Base-by-base conservation (phyloP, 371 early-diverging fungal species). In the Dichotomocladium elegans region DNA sequence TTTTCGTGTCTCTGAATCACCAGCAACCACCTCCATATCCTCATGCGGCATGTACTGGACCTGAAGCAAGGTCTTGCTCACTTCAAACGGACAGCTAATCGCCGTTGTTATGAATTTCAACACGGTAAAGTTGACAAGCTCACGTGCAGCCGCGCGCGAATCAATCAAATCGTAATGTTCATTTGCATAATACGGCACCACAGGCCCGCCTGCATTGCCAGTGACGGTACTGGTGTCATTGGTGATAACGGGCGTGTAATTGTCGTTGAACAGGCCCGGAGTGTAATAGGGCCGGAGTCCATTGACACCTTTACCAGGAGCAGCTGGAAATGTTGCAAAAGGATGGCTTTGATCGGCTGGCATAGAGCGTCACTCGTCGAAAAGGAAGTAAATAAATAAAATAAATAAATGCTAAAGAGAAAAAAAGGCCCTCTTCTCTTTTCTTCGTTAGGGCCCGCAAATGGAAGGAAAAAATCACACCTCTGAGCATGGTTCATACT, bases 21-120 rank as follows among this genome's bases (percentile, higher is more conserved):
- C 30, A 33, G 68, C 61, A 26, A 60, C 34, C 5, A 73, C 49
- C 40, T 79, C 63, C 12, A 57, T 62, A 41, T 66, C 68, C 61
- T 77, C 76, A 51, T 71, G 79, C 43, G 91, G 90, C 55, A 85
- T 50, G 53, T 88, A 87, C 68, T 92, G 92, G n/a, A 91, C 87
- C 68, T 91, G 92, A 40, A 90, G 60, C 19, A 94, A 63, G 7
- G 90, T 93, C 46, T 83, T 85, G 2, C 83, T 82, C 2, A 85
- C 83, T 55, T 85, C 89, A 54, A 90, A 88, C 0, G 93, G 94
- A 11, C 81, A 78, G 11, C 83, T 73, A 6, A 88, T 42, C 43
- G 88, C 85, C 0, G 82, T 72, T 0, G 87, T 81, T 9, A 89
- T 51, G 51, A 72, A 89, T 59, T 89, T 82, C 14, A 87, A 53